phyloP scores from a whole-genome alignment of 169 alveolate species.

The Eimeria maxima region DNA sequence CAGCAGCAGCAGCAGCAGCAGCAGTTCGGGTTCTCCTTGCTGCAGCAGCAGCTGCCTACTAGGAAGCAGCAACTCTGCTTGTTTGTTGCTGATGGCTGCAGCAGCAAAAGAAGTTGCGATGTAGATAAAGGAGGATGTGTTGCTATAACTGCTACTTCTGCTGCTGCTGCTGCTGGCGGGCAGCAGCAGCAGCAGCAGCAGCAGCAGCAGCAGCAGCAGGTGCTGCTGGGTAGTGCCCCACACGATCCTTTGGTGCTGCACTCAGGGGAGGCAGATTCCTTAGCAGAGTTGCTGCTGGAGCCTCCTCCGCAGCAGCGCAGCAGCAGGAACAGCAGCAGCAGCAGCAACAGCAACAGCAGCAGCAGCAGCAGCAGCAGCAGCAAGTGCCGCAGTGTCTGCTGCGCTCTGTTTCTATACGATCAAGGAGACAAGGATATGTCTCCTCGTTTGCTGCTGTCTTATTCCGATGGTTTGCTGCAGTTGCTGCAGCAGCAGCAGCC shows the following conservation, averaged over 20 bases:
- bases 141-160: constrained; percentile 15
- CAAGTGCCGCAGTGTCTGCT: constrained; percentile 53
- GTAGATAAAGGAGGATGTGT: constrained; percentile 9
- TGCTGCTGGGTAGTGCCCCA: constrained; percentile 24
- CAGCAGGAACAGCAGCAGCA: neutral
- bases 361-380: too few species aligned
- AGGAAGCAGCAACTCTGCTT: neutral
- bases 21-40: neutral
- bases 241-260: constrained; percentile 32
- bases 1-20: constrained; percentile 19
- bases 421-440: neutral
- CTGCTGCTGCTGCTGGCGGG: constrained; percentile 41
- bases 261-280: constrained; percentile 19
- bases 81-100: constrained; percentile 22
- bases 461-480: constrained; percentile 24
- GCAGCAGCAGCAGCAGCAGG: too few species aligned
- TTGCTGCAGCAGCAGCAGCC: constrained; percentile 22
- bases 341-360: too few species aligned
- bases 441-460: constrained; percentile 30
- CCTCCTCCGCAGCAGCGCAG: too few species aligned
- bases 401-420: constrained; percentile 1
- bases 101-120: constrained; percentile 25
- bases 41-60: neutral
- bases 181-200: neutral
- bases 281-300: constrained; percentile 17